Conservation (phyloP, 495 filamentous ascomycete genomes). For the Cercophora sp. region DNA sequence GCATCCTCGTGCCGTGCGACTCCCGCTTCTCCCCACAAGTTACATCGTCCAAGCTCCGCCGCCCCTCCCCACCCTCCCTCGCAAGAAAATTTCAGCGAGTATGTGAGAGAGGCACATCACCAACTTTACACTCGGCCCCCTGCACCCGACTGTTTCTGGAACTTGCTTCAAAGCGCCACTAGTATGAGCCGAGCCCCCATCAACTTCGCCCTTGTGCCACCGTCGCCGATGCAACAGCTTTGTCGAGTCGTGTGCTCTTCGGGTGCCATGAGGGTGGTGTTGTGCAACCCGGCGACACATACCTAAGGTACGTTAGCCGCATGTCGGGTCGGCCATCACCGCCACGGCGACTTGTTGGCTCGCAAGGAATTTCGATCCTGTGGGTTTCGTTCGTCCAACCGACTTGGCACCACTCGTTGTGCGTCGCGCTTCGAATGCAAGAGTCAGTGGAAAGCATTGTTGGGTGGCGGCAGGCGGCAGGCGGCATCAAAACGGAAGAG, state of each 20-base stretch:
- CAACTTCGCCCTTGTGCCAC: too few relatives aligned
- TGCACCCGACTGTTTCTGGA: background rate
- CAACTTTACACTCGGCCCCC: background rate
- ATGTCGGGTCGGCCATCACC: background rate
- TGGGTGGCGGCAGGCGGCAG: background rate
- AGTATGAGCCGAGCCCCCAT: background rate
- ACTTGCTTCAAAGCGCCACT: background rate
- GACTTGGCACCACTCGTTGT: slow-evolving; percentile 3
- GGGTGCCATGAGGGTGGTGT: too few relatives aligned
- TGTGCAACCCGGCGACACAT: too few relatives aligned
- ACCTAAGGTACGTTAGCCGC: background rate
- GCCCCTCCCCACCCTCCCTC: background rate
- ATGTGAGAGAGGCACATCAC: background rate
- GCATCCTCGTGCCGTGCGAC: background rate
- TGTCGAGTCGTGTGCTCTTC: background rate
- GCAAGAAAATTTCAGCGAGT: background rate
- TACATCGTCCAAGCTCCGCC: background rate
- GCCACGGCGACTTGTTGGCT: background rate
- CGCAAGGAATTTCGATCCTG: background rate
- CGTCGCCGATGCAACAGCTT: too few relatives aligned
- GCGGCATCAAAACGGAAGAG: slow-evolving; percentile 6
- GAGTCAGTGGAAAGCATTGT: background rate
- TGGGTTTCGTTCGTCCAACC: background rate
- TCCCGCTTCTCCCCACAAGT: background rate
- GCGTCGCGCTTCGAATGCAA: slow-evolving; percentile 1